Evolutionary conservation across 306 rosid species (phyloP), one percentile per base, ranked within the genome.

Genomic region (Acacia melanoxylon): DNA sequence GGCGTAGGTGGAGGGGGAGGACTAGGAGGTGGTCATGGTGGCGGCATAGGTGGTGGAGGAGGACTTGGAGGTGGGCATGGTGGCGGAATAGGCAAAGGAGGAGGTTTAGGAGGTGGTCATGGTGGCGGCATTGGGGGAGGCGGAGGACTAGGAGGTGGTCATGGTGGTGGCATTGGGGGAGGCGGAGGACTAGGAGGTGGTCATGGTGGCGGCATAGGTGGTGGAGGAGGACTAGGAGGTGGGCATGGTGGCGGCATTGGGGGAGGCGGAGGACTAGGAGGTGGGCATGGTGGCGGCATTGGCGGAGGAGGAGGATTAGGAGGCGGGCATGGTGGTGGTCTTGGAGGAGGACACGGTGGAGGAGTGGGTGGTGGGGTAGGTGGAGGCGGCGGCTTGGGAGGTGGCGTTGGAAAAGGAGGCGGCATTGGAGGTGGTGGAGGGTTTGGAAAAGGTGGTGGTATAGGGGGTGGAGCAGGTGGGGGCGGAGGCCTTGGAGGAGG

Each of bases 391-490:
- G 58, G 91, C 0, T 0, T 20, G 8, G n/a, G n/a, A n/a, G n/a
- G n/a, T n/a, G n/a, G n/a, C n/a, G n/a, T 63, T 1, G 86, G 86
- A 1, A n/a, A 24, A 0, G 90, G 90, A 2, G 61, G 58, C 0
- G 91, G 90, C n/a, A 0, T 13, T 22, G 87, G 84, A 0, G 48
- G 56, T 0, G 84, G 87, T 35, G 85, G 83, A 0, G 91, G 91
- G 0, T 5, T 63, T 1, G 86, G 86, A 1, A n/a, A 24, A 0
- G 90, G 90, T 4, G 61, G 59, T 1, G 91, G 90, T 0, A 1
- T 5, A 4, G 81, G 81, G 0, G 10, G 17, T 0, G 83, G 86
- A 3, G 29, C 2, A 0, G 85, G 79, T 24, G 56, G 15, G 2
- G 75, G 89, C 1, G 63, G 10, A 10, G 75, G 75, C 4, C 0